Evolutionary conservation across 1,284 basidiomycete species (phyloP).

Genomic region (Uromyces viciae-fabae): DNA sequence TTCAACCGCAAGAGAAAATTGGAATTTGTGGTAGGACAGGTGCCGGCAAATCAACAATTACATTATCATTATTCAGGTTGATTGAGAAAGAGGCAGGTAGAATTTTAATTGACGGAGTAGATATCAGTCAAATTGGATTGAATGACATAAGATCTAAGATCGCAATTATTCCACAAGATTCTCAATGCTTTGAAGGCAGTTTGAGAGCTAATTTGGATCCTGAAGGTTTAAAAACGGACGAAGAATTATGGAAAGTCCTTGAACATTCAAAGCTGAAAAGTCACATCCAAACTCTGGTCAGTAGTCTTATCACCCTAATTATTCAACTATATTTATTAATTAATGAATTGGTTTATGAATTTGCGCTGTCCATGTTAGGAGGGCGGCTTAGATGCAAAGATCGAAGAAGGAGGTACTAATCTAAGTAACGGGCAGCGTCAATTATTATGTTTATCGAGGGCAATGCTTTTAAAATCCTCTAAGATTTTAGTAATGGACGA

Average conservation of each 20-base stretch:
- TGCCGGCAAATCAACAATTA: slow-evolving; percentile 81
- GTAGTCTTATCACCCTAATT: not conserved
- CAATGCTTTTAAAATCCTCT: slow-evolving; percentile 60
- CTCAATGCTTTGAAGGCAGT: slow-evolving; percentile 63
- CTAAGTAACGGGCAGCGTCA: slow-evolving; percentile 74
- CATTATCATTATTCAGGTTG: slow-evolving; percentile 68
- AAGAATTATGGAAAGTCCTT: slow-evolving; percentile 76
- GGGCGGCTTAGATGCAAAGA: slow-evolving; percentile 69
- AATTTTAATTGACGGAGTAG: slow-evolving; percentile 77
- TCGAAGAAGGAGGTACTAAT: slow-evolving; percentile 76
- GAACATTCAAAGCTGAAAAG: slow-evolving; percentile 66
- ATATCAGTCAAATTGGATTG: slow-evolving; percentile 76
- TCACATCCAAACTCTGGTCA: slow-evolving; percentile 66
- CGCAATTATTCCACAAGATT: slow-evolving; percentile 79
- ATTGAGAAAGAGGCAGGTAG: slow-evolving; percentile 75
- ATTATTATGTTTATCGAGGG: slow-evolving; percentile 55
- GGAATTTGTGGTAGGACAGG: slow-evolving; percentile 77
- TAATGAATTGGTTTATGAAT: not conserved
- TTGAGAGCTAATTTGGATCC: slow-evolving; percentile 81
- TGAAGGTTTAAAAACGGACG: slow-evolving; percentile 66
- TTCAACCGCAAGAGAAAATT: slow-evolving; percentile 59
- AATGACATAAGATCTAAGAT: slow-evolving; percentile 65
- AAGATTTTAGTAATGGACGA: slow-evolving; percentile 47
- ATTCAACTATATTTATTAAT: not conserved
- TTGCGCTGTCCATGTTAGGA: slow-evolving; percentile 49